Conservation (phyloP, 2,329 filamentous ascomycete genomes). For the Ophiocordyceps sinensis region DNA sequence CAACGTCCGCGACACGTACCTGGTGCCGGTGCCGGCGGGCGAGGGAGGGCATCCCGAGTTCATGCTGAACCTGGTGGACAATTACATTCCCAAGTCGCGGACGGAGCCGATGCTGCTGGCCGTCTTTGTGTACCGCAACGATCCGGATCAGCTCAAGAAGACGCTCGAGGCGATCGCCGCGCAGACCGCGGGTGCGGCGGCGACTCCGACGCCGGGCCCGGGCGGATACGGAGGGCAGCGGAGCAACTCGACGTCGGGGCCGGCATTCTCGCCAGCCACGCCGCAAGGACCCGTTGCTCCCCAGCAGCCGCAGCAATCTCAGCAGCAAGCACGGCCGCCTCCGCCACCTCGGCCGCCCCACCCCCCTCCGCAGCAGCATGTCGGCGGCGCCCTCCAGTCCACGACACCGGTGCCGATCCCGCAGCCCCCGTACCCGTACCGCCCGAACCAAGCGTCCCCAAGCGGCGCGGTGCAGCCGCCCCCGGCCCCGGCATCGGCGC, state of each 20-base stretch:
- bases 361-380: slow-evolving; percentile 10
- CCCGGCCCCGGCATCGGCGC: not conserved
- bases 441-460: slow-evolving; percentile 3
- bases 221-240: slow-evolving; percentile 17
- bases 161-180: slow-evolving; percentile 8
- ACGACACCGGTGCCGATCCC: slow-evolving; percentile 22
- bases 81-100: slow-evolving; percentile 57
- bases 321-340: slow-evolving; percentile 4
- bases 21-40: slow-evolving; percentile 71
- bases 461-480: slow-evolving; percentile 1
- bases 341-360: not conserved
- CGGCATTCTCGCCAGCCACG: slow-evolving; percentile 40
- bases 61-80: slow-evolving; percentile 75
- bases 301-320: slow-evolving; percentile 17
- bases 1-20: slow-evolving; percentile 79
- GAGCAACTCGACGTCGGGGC: slow-evolving; percentile 32
- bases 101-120: slow-evolving; percentile 67
- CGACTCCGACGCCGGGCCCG: not conserved
- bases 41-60: slow-evolving; percentile 65
- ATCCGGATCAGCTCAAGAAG: slow-evolving; percentile 22
- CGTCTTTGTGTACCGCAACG: slow-evolving; percentile 69
- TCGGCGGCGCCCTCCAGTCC: slow-evolving; percentile 16
- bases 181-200: slow-evolving; percentile 1
- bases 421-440: slow-evolving; percentile 13
- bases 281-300: slow-evolving; percentile 17